Conservation (phyloP, 176 grass and related monocot species). For the Pharus latifolius region DNA sequence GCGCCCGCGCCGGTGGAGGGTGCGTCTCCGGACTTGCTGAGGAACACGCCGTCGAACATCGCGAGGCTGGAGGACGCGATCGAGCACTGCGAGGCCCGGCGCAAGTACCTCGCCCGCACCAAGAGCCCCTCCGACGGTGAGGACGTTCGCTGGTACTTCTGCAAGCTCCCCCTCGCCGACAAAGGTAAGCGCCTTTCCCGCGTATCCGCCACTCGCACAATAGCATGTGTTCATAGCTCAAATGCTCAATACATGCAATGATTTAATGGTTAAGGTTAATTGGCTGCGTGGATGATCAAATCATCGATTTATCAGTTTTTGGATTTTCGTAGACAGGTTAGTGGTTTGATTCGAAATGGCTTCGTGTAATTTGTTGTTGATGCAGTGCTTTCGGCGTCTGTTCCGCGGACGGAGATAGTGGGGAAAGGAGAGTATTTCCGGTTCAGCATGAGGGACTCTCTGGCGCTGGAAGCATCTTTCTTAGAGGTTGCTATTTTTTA, state of each 20-base stretch:
- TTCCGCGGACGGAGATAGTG: conserved; percentile 73
- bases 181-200: conserved; percentile 34
- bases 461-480: conserved; percentile 90
- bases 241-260: too few relatives aligned
- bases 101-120: conserved; percentile 82
- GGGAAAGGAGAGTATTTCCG: conserved; percentile 96
- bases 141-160: conserved; percentile 93
- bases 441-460: conserved; percentile 85
- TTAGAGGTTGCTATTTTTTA: conserved; percentile 46
- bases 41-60: conserved; percentile 89
- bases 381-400: conserved; percentile 72
- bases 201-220: too few relatives aligned
- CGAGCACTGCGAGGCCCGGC: conserved; percentile 55
- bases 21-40: conserved; percentile 63
- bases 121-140: conserved; percentile 87
- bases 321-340: not conserved
- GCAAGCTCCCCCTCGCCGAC: conserved; percentile 72
- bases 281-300: not conserved
- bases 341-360: not conserved
- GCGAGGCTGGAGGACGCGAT: conserved; percentile 65
- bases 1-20: conserved; percentile 6
- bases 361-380: not conserved
- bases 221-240: not conserved
- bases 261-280: not conserved
- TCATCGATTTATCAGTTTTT: not conserved